These are phyloP conservation scores for Fusarium brachygibbosum DNA, from an alignment of 2,329 filamentous ascomycete genomes.

Conservation along the genomic window DNA sequence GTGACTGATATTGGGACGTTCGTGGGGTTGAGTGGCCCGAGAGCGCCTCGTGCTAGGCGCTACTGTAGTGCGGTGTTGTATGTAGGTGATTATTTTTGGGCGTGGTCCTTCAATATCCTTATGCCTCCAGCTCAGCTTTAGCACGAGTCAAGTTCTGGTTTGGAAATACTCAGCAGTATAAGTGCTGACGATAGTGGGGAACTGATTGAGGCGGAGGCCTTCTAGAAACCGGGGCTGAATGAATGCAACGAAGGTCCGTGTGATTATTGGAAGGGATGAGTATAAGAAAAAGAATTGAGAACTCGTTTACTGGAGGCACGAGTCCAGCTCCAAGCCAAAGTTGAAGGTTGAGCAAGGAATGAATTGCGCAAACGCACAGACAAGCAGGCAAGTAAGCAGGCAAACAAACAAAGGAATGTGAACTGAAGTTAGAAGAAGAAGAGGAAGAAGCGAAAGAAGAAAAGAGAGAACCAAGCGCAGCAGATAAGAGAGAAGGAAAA, in stretches of 20 bases:
- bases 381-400: not conserved
- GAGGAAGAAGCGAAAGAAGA: not conserved
- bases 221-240: conserved; percentile 25
- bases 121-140: conserved; percentile 22
- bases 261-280: conserved; percentile 12
- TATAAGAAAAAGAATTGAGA: conserved; percentile 18
- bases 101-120: conserved; percentile 16
- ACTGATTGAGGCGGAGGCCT: conserved; percentile 26
- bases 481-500: conserved; percentile 21
- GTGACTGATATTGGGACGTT: conserved; percentile 25
- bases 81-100: conserved; percentile 42
- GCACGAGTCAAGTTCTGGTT: conserved; percentile 3
- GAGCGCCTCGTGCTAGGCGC: conserved; percentile 34
- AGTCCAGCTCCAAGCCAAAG: conserved; percentile 42
- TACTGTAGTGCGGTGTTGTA: conserved; percentile 10
- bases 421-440: conserved; percentile 14
- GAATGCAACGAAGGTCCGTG: conserved; percentile 13
- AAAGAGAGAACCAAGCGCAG: conserved; percentile 4
- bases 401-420: conserved; percentile 12
- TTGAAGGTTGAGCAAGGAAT: conserved; percentile 24
- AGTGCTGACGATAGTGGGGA: conserved; percentile 39
- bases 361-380: conserved; percentile 5
- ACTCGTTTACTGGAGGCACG: conserved; percentile 33
- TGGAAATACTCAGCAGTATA: conserved; percentile 25
- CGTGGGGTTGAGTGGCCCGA: not conserved